Base-by-base conservation (phyloP, 805 yeast species). In the Zygoascus ofunaensis region DNA sequence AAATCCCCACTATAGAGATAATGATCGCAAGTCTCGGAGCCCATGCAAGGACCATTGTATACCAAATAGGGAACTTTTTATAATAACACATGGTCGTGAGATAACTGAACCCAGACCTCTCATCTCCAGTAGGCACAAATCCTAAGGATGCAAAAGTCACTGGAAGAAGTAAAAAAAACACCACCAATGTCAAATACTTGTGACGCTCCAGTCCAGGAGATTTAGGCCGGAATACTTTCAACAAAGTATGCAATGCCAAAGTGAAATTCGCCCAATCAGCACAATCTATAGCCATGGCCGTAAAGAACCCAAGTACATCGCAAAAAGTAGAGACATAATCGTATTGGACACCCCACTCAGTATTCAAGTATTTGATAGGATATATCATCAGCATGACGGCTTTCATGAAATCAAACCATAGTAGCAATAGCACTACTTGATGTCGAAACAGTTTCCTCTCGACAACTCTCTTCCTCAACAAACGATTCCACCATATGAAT, bases 241-340 rank as follows among this genome's bases (percentile, higher is more conserved):
- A 56, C 24, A 76, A 83, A 4, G 90, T 82, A 61, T 87, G 95
- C 5, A 85, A 61, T 2, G 95, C 95, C 63, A 87, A 83, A 30
- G 81, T 70, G 26, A 86, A 65, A 43, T 85, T 85, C 19, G 90
- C 86, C 23, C 85, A 58, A 61, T 87, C 97, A 1, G 87, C 85
- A 19, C 94, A 94, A 61, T 83, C 92, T 15, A 82, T 79, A 17
- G 86, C 71, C 37, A 79, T 70, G 1, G 87, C 82, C 0, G 94
- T 80, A 60, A 85, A 76, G 68, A 82, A 87, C 2, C 95, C 95
- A 19, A 82, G 70, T 1, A 76, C 74, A 54, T 79, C 75, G 51
- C 80, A 77, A 53, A 80, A 77, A 67, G 61, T 49, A 64, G 68
- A 39, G 64, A 21, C 15, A 15, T 37, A 37, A 8, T 24, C 20